These are phyloP conservation scores for Cicer chorassanicum DNA, from an alignment of 306 rosid genomes.

Conservation along the genomic window DNA sequence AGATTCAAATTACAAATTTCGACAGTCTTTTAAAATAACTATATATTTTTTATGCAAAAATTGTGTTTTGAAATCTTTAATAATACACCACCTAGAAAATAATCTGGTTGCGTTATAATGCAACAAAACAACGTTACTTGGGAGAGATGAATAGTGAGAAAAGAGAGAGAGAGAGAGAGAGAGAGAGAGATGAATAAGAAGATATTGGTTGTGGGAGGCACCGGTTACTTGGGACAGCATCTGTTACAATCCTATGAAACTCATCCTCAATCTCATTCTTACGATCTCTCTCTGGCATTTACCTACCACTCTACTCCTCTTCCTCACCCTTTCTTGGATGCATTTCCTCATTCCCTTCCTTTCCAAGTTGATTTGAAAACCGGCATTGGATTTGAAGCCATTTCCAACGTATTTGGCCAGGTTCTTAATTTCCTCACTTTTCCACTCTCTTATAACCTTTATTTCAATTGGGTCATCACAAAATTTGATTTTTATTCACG, in stretches of 20 bases:
- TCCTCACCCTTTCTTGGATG: conserved; percentile 57
- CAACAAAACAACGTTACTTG: not conserved
- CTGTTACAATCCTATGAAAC: conserved; percentile 60
- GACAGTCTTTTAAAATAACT: too few relatives aligned
- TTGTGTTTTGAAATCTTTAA: too few relatives aligned
- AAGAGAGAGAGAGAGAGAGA: too few relatives aligned
- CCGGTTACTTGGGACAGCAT: conserved; percentile 96
- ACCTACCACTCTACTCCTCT: conserved; percentile 67
- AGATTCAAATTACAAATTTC: too few relatives aligned
- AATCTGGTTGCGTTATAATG: too few relatives aligned
- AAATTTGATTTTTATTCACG: conserved; percentile 30
- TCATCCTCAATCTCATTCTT: conserved; percentile 32
- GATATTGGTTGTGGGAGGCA: conserved; percentile 85
- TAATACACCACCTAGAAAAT: too few relatives aligned
- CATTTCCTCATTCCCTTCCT: conserved; percentile 57
- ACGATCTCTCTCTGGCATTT: conserved; percentile 67
- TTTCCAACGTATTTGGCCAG: conserved; percentile 70
- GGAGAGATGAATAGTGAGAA: too few relatives aligned
- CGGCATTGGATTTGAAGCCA: conserved; percentile 74
- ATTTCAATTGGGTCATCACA: not conserved
- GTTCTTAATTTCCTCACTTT: conserved; percentile 47
- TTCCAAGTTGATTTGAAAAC: conserved; percentile 80
- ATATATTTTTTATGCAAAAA: too few relatives aligned
- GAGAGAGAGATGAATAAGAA: conserved; percentile 52
- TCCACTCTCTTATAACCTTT: not conserved